These are phyloP conservation scores for Gentiana straminea DNA, from an alignment of 257 asterid genomes.

Conservation along the genomic window DNA sequence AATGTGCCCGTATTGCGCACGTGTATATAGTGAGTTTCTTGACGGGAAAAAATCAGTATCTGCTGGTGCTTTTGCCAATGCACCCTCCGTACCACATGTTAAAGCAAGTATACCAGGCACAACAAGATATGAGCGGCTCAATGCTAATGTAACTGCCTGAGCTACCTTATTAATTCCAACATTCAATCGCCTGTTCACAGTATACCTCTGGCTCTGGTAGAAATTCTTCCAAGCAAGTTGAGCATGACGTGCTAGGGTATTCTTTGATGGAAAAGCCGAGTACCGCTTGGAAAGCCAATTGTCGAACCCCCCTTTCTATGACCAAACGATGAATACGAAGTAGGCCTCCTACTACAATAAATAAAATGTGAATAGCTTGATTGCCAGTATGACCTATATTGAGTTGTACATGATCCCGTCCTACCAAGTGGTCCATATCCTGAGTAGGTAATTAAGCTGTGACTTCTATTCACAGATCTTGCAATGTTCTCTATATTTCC, in stretches of 20 bases:
- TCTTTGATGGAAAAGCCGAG: slow-evolving; percentile 29
- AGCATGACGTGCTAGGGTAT: slow-evolving; percentile 31
- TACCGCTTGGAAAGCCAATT: slow-evolving; percentile 20
- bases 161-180: slow-evolving; percentile 44
- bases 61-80: slow-evolving; percentile 38
- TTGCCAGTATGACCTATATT: slow-evolving; percentile 26
- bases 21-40: slow-evolving; percentile 37
- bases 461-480: neutral
- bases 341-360: slow-evolving; percentile 17
- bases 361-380: slow-evolving; percentile 10
- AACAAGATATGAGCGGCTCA: slow-evolving; percentile 47
- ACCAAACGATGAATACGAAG: slow-evolving; percentile 22
- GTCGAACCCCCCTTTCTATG: slow-evolving; percentile 15
- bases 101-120: slow-evolving; percentile 65
- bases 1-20: slow-evolving; percentile 55
- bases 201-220: slow-evolving; percentile 15
- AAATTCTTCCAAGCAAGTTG: slow-evolving; percentile 59
- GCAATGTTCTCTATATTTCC: slow-evolving; percentile 9
- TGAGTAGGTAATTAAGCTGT: neutral
- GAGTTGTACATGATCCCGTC: slow-evolving; percentile 4
- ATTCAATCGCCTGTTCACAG: slow-evolving; percentile 19
- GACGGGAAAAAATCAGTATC: slow-evolving; percentile 32
- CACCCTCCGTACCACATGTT: slow-evolving; percentile 38
- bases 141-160: slow-evolving; percentile 74
- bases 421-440: neutral